Percentiles rank a stretch among this genome's conserved stretches.
Evolutionary conservation across 257 asterid genomes (phyloP).

Genomic region (Voacanga thouarsii): DNA sequence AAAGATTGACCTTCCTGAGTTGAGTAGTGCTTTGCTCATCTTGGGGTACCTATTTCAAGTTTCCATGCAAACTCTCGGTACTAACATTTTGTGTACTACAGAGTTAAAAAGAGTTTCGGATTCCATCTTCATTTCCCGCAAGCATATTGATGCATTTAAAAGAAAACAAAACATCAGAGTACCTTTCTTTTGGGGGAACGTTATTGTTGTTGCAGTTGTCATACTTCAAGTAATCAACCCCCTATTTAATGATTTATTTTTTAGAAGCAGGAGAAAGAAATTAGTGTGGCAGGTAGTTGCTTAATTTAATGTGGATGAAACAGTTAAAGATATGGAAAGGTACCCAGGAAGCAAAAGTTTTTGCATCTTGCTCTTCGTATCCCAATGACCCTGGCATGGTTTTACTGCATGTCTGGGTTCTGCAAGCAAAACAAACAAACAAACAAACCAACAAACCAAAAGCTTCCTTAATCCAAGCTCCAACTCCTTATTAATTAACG

Average conservation of each 20-base stretch:
- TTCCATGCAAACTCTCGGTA: not conserved
- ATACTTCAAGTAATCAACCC: constrained; percentile 86
- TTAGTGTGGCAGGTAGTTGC: no score
- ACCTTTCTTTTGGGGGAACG: constrained; percentile 57
- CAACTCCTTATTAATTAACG: no score
- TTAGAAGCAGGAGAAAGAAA: not conserved
- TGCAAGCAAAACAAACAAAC: constrained; percentile 28
- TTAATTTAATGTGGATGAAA: not conserved
- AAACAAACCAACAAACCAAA: no score
- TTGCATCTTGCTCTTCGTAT: constrained; percentile 83
- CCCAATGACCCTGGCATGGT: constrained; percentile 88
- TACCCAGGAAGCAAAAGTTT: constrained; percentile 93
- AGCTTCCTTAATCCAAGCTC: no score
- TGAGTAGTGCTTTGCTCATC: constrained; percentile 77
- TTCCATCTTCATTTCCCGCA: no score
- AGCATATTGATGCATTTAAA: no score
- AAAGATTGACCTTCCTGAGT: constrained; percentile 85
- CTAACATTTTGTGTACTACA: no score
- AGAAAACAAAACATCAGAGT: not conserved
- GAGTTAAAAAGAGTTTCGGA: no score
- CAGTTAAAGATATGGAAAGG: not conserved
- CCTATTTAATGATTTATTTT: constrained; percentile 30
- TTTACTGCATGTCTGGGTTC: constrained; percentile 64
- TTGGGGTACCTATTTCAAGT: constrained; percentile 46
- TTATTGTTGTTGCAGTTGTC: constrained; percentile 73